A percentile compares a stretch with the other conserved stretches of the same genome.
These are phyloP conservation scores for Candida adriatica DNA, from an alignment of 805 yeast species.

Conservation along the genomic window DNA sequence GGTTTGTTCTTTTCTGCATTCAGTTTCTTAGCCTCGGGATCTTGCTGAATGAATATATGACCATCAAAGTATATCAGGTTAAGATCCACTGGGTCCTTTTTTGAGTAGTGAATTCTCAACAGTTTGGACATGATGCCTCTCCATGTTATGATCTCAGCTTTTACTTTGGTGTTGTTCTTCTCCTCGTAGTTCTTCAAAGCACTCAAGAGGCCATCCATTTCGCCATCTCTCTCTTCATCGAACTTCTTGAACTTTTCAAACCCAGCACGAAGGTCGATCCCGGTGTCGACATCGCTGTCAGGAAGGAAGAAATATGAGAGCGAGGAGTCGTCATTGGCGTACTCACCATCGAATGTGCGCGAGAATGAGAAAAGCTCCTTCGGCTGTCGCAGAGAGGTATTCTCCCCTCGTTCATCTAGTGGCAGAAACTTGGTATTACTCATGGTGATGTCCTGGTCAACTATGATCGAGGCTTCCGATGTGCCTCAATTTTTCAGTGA, in stretches of 20 bases:
- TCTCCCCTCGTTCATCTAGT: slow-evolving; percentile 37
- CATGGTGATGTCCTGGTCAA: too few relatives aligned
- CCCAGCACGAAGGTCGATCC: slow-evolving; percentile 61
- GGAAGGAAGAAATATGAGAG: slow-evolving; percentile 78
- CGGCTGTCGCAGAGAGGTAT: slow-evolving; percentile 78
- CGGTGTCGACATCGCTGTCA: slow-evolving; percentile 56
- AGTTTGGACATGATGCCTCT: slow-evolving; percentile 78
- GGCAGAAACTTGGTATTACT: slow-evolving; percentile 12
- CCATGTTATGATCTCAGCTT: slow-evolving; percentile 70
- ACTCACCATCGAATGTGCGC: slow-evolving; percentile 49
- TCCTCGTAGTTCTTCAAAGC: slow-evolving; percentile 54
- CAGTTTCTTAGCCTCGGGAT: slow-evolving; percentile 20
- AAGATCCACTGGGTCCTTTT: slow-evolving; percentile 49
- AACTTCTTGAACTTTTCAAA: slow-evolving; percentile 48
- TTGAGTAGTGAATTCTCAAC: slow-evolving; percentile 58
- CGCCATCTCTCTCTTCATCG: slow-evolving; percentile 50
- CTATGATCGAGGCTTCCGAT: too few relatives aligned
- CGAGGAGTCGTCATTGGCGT: slow-evolving; percentile 43
- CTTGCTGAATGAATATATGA: slow-evolving; percentile 54
- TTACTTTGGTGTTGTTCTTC: slow-evolving; percentile 33
- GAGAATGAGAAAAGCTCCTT: slow-evolving; percentile 70
- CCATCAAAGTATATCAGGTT: slow-evolving; percentile 70
- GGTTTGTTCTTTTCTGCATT: slow-evolving; percentile 23
- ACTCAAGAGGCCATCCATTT: slow-evolving; percentile 49
- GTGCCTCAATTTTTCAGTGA: too few relatives aligned